These are phyloP conservation scores for Xylaria sp. DNA, from an alignment of 2,329 filamentous ascomycete species.

Conservation along the genomic window DNA sequence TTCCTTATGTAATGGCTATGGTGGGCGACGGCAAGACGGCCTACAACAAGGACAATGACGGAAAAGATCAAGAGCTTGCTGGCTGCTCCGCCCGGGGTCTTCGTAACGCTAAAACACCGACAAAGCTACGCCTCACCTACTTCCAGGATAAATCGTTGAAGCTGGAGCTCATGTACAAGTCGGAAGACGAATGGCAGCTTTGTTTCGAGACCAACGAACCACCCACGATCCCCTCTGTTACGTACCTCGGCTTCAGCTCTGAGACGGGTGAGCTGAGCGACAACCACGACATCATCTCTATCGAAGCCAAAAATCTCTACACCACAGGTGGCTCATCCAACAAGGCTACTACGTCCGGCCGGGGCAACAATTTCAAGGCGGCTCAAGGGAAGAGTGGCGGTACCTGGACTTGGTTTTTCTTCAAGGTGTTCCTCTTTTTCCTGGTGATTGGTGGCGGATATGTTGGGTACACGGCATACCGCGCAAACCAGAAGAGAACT, in stretches of 20 bases:
- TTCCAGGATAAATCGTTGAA: constrained; percentile 94
- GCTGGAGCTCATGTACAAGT: constrained; percentile 94
- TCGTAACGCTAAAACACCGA: constrained; percentile 80
- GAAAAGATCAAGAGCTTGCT: constrained; percentile 90
- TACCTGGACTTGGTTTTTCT: constrained; percentile 72
- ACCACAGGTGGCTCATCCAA: constrained; percentile 63
- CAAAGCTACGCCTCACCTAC: constrained; percentile 90
- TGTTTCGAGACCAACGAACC: constrained; percentile 83
- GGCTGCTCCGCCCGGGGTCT: constrained; percentile 95
- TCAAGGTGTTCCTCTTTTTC: constrained; percentile 85
- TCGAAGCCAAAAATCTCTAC: constrained; percentile 91
- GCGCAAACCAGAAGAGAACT: constrained; percentile 70
- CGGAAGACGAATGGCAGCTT: constrained; percentile 84
- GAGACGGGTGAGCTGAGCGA: constrained; percentile 97
- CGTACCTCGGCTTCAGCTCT: constrained; percentile 81
- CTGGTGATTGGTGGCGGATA: constrained; percentile 78
- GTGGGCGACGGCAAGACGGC: constrained; percentile 86
- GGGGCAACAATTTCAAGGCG: constrained; percentile 48
- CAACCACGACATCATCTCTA: constrained; percentile 94
- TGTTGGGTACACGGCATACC: constrained; percentile 86
- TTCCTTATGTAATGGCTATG: constrained; percentile 99
- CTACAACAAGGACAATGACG: constrained; percentile 95
- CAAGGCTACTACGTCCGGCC: constrained; percentile 53
- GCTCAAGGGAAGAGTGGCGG: constrained; percentile 57
- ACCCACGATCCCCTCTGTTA: constrained; percentile 80